Evolutionary conservation across 202 grass and related monocot genomes (phyloP).

Genomic region (Brachypodium distachyon): DNA sequence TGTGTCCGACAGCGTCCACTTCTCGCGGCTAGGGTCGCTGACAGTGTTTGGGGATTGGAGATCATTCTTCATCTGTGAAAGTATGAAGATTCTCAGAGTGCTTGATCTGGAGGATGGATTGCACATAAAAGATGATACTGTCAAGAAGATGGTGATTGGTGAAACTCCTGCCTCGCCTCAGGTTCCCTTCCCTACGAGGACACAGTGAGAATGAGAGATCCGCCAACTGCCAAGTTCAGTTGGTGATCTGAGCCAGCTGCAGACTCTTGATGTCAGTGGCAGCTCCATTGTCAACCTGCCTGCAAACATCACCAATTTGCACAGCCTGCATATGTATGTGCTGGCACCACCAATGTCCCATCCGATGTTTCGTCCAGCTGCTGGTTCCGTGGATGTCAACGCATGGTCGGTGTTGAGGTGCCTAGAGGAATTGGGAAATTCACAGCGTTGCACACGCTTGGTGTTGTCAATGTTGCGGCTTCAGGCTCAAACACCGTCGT

Average conservation of each 20-base stretch:
- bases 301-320: background rate
- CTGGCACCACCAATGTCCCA: background rate
- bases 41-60: background rate
- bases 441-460: background rate
- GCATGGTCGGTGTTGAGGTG: background rate
- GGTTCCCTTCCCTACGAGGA: background rate
- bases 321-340: background rate
- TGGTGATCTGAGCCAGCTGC: background rate
- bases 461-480: no score
- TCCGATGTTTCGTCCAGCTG: background rate
- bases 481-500: background rate
- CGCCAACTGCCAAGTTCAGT: background rate
- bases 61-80: background rate
- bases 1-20: background rate
- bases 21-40: background rate
- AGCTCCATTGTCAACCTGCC: background rate
- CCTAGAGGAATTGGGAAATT: background rate
- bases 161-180: background rate
- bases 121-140: background rate
- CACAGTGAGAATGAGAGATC: no score
- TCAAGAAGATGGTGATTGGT: no score
- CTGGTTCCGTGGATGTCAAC: background rate
- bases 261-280: background rate
- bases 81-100: constrained; percentile 12
- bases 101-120: constrained; percentile 16